These are phyloP conservation scores for Isatis lusitanica DNA, from an alignment of 441 rosid genomes.

Conservation along the genomic window DNA sequence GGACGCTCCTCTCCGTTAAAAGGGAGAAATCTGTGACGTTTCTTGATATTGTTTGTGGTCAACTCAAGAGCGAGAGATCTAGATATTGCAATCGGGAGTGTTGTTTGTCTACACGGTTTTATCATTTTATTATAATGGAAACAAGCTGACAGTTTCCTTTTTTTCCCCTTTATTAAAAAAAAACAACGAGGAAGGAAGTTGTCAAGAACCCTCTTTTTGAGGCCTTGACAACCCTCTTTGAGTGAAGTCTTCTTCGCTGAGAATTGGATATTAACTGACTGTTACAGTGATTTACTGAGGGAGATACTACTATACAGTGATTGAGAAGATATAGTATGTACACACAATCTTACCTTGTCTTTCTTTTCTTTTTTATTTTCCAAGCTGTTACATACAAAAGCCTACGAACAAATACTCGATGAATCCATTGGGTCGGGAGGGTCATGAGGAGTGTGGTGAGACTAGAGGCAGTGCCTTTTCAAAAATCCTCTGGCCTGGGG, in stretches of 20 bases:
- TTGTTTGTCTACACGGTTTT: not conserved
- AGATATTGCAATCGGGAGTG: not conserved
- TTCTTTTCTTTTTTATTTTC: not conserved
- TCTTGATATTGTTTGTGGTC: not conserved
- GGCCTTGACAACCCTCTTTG: too few relatives aligned
- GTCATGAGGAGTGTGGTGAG: constrained; percentile 42
- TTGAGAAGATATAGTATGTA: not conserved
- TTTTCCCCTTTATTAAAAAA: too few relatives aligned
- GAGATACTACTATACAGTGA: not conserved
- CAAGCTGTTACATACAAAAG: not conserved
- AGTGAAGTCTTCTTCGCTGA: too few relatives aligned
- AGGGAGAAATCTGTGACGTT: too few relatives aligned
- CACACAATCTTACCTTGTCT: not conserved
- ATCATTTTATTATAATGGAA: not conserved
- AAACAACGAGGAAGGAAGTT: too few relatives aligned
- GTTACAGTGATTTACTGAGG: not conserved
- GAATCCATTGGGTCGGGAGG: not conserved
- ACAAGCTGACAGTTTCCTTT: too few relatives aligned
- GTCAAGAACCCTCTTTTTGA: too few relatives aligned
- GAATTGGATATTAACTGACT: too few relatives aligned
- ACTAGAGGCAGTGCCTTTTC: constrained; percentile 41
- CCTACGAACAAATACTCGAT: not conserved
- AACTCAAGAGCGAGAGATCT: too few relatives aligned
- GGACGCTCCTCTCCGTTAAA: not conserved
- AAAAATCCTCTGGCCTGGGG: constrained; percentile 93